These are phyloP conservation scores for Candida ascalaphidarum DNA, from an alignment of 805 yeast genomes.

Conservation along the genomic window DNA sequence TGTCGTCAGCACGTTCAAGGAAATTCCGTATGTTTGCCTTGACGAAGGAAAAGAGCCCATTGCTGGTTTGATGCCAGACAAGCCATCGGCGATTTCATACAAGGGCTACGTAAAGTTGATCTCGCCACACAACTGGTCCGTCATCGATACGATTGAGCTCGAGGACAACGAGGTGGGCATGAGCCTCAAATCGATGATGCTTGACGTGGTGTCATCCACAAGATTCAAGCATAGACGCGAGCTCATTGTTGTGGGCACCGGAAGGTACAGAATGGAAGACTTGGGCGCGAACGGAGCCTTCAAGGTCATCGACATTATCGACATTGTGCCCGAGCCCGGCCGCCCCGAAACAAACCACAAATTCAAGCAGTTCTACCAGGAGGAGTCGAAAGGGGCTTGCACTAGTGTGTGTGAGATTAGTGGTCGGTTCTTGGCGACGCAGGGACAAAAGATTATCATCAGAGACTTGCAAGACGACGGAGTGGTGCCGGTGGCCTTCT, in stretches of 20 bases:
- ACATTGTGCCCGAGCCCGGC: slow-evolving; percentile 83
- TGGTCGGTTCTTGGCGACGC: slow-evolving; percentile 77
- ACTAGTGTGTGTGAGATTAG: slow-evolving; percentile 69
- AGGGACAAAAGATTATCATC: slow-evolving; percentile 76
- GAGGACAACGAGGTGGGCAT: slow-evolving; percentile 61
- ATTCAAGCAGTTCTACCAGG: slow-evolving; percentile 63
- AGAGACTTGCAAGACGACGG: slow-evolving; percentile 83
- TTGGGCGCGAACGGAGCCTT: slow-evolving; percentile 71
- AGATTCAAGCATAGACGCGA: slow-evolving; percentile 50
- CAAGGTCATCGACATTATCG: slow-evolving; percentile 64
- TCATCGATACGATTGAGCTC: slow-evolving; percentile 61
- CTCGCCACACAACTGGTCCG: slow-evolving; percentile 69
- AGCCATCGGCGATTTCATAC: slow-evolving; percentile 48
- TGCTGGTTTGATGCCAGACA: slow-evolving; percentile 44
- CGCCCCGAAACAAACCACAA: slow-evolving; percentile 77
- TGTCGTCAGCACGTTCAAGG: slow-evolving; percentile 51
- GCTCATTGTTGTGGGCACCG: slow-evolving; percentile 71
- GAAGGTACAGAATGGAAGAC: slow-evolving; percentile 71
- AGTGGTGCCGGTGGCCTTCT: slow-evolving; percentile 89
- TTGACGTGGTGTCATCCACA: slow-evolving; percentile 36
- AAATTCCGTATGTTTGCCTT: slow-evolving; percentile 51
- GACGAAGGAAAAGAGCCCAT: slow-evolving; percentile 69
- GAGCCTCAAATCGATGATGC: slow-evolving; percentile 44
- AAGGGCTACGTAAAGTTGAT: slow-evolving; percentile 57
- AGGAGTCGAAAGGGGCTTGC: slow-evolving; percentile 77